Evolutionary conservation across 306 rosid genomes (phyloP).

Genomic region (Styphnolobium japonicum): DNA sequence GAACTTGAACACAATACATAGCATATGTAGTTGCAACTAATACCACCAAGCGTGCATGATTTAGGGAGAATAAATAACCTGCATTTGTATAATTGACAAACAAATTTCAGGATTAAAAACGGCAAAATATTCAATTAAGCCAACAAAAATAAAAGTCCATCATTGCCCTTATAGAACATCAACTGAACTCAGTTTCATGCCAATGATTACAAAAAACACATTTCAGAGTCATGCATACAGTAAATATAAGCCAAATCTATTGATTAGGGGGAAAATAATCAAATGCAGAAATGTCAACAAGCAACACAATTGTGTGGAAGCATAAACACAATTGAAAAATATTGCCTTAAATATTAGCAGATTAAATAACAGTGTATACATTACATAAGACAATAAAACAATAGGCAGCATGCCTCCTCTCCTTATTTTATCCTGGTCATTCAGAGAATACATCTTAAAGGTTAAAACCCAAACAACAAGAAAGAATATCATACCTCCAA

Average conservation of each 20-base stretch:
- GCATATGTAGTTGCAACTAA: slow-evolving; percentile 74
- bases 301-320: background rate
- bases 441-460: background rate
- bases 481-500: slow-evolving; percentile 69
- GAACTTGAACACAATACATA: slow-evolving; percentile 79
- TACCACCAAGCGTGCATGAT: slow-evolving; percentile 92
- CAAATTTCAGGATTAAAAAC: background rate
- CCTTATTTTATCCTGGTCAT: background rate
- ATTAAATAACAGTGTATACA: background rate
- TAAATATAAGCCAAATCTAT: background rate
- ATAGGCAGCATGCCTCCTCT: slow-evolving; percentile 5
- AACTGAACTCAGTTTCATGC: background rate
- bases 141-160: background rate
- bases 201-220: slow-evolving; percentile 7
- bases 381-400: background rate
- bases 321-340: slow-evolving; percentile 4
- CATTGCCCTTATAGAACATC: background rate
- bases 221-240: background rate
- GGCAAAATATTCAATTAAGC: background rate
- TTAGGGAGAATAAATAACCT: slow-evolving; percentile 93
- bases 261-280: background rate
- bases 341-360: background rate
- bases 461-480: slow-evolving; percentile 7
- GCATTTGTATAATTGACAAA: slow-evolving; percentile 33
- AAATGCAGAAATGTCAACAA: background rate